Evolutionary conservation across 306 rosid genomes (phyloP).

Genomic region (Acacia acuminata): DNA sequence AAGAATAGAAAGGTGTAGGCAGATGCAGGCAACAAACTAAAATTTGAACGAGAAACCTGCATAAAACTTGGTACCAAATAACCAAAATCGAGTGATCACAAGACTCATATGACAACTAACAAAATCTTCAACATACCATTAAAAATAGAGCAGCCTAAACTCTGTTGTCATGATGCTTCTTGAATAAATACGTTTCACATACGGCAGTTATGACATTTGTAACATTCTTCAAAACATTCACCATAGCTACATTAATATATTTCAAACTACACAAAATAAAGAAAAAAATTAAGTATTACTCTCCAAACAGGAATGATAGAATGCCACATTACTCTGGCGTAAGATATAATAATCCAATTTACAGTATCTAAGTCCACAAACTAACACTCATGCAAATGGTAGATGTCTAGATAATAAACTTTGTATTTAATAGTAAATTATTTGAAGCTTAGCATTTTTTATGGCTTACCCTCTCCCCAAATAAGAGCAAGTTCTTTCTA

Average conservation of each 20-base stretch:
- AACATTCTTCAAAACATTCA: constrained; percentile 96
- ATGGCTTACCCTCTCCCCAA: constrained; percentile 7
- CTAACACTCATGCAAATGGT: not conserved
- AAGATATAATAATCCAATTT: constrained; percentile 1
- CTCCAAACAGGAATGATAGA: constrained; percentile 2
- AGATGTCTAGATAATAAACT: constrained; percentile 12
- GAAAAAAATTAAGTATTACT: constrained; percentile 25
- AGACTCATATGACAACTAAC: constrained; percentile 20
- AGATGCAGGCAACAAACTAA: constrained; percentile 18
- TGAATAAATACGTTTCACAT: constrained; percentile 93
- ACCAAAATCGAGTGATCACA: not conserved
- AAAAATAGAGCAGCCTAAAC: constrained; percentile 96
- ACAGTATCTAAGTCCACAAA: constrained; percentile 5
- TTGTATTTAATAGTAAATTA: constrained; percentile 17
- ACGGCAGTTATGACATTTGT: constrained; percentile 97
- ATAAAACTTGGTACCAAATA: constrained; percentile 14
- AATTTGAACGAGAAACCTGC: constrained; percentile 17
- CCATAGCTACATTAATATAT: constrained; percentile 98
- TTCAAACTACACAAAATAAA: constrained; percentile 75
- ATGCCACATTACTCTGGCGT: not conserved
- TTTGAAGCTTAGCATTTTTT: constrained; percentile 16
- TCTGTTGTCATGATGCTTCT: constrained; percentile 83
- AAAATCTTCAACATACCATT: constrained; percentile 66
- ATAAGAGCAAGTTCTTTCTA: constrained; percentile 2
- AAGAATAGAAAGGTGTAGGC: not conserved